A percentile compares a stretch with the other conserved stretches of the same genome.
phyloP scores from a whole-genome alignment of 2,329 filamentous ascomycete genomes.

The Exserohilum turcica region DNA sequence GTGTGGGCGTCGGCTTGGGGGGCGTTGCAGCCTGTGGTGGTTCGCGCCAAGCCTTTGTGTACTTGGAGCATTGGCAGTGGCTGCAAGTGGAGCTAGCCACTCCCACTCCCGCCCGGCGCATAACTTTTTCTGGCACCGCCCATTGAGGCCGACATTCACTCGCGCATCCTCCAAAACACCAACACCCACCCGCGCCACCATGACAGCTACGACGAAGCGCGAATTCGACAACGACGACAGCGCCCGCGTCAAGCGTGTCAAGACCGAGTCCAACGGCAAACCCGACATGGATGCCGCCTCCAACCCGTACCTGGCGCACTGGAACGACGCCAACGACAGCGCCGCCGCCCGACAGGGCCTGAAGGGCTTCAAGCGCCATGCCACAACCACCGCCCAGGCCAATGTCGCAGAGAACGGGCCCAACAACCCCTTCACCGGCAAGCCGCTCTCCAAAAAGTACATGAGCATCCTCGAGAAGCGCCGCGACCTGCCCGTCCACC shows the following conservation, averaged over 20 bases:
- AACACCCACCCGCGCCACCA: constrained; percentile 4
- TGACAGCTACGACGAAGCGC: constrained; percentile 60
- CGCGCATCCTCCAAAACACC: constrained; percentile 2
- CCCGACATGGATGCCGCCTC: constrained; percentile 57
- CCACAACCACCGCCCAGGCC: constrained; percentile 79
- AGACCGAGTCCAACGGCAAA: constrained; percentile 39
- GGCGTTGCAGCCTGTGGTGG: constrained; percentile 17
- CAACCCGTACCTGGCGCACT: constrained; percentile 93
- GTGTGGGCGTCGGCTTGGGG: too few relatives aligned
- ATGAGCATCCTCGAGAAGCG: constrained; percentile 85
- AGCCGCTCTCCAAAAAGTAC: constrained; percentile 79
- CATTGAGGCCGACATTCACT: constrained; percentile 1
- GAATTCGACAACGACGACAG: constrained; percentile 55
- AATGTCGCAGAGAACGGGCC: constrained; percentile 77
- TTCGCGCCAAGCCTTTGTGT: constrained; percentile 14
- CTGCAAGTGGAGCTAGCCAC: constrained; percentile 19
- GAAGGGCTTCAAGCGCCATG: constrained; percentile 72
- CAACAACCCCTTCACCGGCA: constrained; percentile 82
- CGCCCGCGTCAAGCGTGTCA: constrained; percentile 59
- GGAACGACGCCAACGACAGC: constrained; percentile 63
- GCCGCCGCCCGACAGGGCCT: constrained; percentile 51
- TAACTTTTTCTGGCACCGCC: constrained; percentile 27
- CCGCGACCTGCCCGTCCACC: constrained; percentile 86
- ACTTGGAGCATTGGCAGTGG: background rate
- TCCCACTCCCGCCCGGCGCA: constrained; percentile 11